Evolutionary conservation across 352 stramenopile genomes (phyloP), one percentile per base, ranked within the genome.

Genomic region (Pythium diclinum): DNA sequence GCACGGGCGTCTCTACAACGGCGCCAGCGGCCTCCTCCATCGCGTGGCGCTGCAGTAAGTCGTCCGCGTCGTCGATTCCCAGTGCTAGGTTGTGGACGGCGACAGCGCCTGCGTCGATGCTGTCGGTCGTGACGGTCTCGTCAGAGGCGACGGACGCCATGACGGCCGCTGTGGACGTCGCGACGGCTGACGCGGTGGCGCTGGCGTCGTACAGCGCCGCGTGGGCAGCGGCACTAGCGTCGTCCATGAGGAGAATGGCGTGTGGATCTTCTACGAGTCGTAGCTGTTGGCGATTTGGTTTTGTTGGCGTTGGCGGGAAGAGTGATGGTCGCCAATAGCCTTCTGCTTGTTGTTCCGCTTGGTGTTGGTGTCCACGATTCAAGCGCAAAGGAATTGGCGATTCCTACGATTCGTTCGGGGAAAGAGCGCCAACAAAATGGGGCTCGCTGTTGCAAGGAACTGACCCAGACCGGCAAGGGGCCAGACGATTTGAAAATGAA

Each of bases 31-130:
- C 58, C 28, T 19, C 64, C 7, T 56, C 57, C 2, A 64, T 52
- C 30, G 42, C 52, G 42, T 66, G 58, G 51, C 59, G 64, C 16
- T 40, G 48, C 7, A 65, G 63, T n/a, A 65, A 51, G 16, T 61
- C 63, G 33, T 60, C 64, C 17, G 47, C 61, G 38, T 56, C 58
- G 19, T 67, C 58, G 28, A 63, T 67, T 16, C 42, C 58, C 0
- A 72, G 65, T 25, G 58, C 32, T 19, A 72, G 59, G 13, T 8
- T 19, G 51, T 65, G 64, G 28, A 60, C 62, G 3, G 13, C 48
- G 1, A 48, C 55, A 28, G 48, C 49, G 25, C 11, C 51, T 2
- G 30, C 47, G 33, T 51, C 56, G 34, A 34, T 46, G 47, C 23
- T 54, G 25, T 54, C 47, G 23, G 47, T 21, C 9, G 47, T 21